phyloP scores from a whole-genome alignment of 2,329 filamentous ascomycete species.

The Phaeosphaeria sp. region DNA sequence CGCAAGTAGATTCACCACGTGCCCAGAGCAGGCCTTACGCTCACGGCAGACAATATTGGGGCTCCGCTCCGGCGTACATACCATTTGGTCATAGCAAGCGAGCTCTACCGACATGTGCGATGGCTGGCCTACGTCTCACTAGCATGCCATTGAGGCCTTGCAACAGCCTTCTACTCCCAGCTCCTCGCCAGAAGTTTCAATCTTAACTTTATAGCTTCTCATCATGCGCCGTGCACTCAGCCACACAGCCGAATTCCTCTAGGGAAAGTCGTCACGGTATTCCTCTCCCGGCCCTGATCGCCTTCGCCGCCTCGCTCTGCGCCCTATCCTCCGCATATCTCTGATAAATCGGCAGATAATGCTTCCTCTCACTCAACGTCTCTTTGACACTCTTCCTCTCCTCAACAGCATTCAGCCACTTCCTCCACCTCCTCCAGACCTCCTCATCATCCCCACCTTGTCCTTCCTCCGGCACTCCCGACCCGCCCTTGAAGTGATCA shows the following conservation, averaged over 20 bases:
- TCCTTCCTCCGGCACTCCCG: constrained; percentile 58
- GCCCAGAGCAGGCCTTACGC: too few species aligned
- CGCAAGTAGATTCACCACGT: too few species aligned
- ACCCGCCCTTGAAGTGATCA: constrained; percentile 73
- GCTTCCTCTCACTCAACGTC: constrained; percentile 71
- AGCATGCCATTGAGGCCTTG: not conserved
- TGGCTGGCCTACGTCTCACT: not conserved
- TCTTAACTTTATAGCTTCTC: too few species aligned
- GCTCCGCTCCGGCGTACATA: too few species aligned
- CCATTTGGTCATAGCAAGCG: not conserved
- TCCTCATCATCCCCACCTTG: constrained; percentile 61
- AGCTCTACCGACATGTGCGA: not conserved
- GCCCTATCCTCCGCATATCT: constrained; percentile 56
- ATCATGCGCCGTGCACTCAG: not conserved
- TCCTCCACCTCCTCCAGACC: constrained; percentile 70
- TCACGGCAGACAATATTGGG: too few species aligned
- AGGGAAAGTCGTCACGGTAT: constrained; percentile 60
- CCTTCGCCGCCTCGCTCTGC: constrained; percentile 57
- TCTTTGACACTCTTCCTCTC: constrained; percentile 68
- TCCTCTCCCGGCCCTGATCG: constrained; percentile 63
- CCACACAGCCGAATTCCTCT: not conserved
- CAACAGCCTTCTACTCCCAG: not conserved
- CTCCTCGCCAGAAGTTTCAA: not conserved
- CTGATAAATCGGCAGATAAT: constrained; percentile 72
- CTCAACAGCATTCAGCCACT: constrained; percentile 68